Evolutionary conservation across 1,284 basidiomycete genomes (phyloP).

Genomic region (Megacollybia platyphylla): DNA sequence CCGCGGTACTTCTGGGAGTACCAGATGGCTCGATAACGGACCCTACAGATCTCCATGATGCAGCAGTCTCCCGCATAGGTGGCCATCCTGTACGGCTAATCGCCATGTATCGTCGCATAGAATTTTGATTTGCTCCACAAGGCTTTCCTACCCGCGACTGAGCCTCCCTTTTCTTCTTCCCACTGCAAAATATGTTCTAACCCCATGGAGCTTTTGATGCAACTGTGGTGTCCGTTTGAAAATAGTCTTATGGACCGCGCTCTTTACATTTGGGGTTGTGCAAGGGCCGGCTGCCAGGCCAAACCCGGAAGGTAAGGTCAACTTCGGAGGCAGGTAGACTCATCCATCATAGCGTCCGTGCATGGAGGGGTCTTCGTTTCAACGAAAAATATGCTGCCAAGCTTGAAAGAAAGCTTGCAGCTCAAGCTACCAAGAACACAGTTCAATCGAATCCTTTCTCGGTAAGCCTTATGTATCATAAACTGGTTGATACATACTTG

Average conservation of each 20-base stretch:
- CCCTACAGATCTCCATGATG: slow-evolving; percentile 48
- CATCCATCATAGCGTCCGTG: slow-evolving; percentile 43
- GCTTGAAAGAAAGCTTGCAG: slow-evolving; percentile 32
- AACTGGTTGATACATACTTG: neutral
- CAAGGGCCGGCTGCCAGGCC: slow-evolving; percentile 52
- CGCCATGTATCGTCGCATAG: slow-evolving; percentile 27
- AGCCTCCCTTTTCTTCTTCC: slow-evolving; percentile 41
- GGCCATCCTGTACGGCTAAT: slow-evolving; percentile 70
- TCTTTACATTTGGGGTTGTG: slow-evolving; percentile 72
- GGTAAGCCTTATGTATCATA: slow-evolving; percentile 26
- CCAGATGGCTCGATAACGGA: slow-evolving; percentile 58
- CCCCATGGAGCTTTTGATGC: slow-evolving; percentile 68
- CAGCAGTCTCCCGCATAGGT: slow-evolving; percentile 74
- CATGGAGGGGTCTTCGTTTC: slow-evolving; percentile 60
- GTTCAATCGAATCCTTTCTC: slow-evolving; percentile 53
- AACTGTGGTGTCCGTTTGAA: slow-evolving; percentile 80
- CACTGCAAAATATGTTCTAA: slow-evolving; percentile 56
- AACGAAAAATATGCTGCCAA: slow-evolving; percentile 65
- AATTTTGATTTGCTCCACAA: slow-evolving; percentile 25
- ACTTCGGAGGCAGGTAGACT: slow-evolving; percentile 7
- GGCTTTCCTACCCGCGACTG: slow-evolving; percentile 42
- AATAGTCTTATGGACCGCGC: slow-evolving; percentile 70
- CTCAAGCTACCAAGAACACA: slow-evolving; percentile 17
- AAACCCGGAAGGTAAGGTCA: slow-evolving; percentile 56
- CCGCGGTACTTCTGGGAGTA: slow-evolving; percentile 61